Evolutionary conservation across 2,329 filamentous ascomycete genomes (phyloP), one percentile per base, ranked within the genome.

Genomic region (Aspergillus thermomutatus): DNA sequence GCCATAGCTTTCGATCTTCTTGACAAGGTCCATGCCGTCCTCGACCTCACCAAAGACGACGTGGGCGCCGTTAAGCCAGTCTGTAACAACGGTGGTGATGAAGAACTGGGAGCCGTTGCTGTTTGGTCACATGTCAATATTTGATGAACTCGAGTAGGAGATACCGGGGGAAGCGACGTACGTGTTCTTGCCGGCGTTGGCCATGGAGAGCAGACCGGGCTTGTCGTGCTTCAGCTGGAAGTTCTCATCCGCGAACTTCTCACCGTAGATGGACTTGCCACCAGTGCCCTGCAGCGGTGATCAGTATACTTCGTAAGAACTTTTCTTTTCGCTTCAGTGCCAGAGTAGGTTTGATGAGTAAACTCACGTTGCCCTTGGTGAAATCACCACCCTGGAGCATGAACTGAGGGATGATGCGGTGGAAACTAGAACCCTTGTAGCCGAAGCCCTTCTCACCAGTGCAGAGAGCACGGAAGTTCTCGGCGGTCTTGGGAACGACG

Each of bases 301-400:
- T 46, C 21, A 46, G 43, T 46, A 49, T 47, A 40, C 14, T 48
- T 17, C 31, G 14, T 17, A 34, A 19, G 34, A 25, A 48, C 66
- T 61, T 63, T 59, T 54, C 19, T 14, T 4, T 54, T 40, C 34
- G 9, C 26, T 17, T 9, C 25, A n/a, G 34, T 6, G 11, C 23
- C 21, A 50, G 34, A 3, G 14, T 11, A 27, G 28, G 26, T 5
- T 23, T n/a, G 26, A 3, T 19, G 8, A 2, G 5, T 37, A 49
- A 57, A 80, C 90, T 77, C 83, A 96, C 92, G 80, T 95, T 94
- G 74, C 87, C 87, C 74, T 89, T 89, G 79, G 91, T 95, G 83
- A 95, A 95, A 84, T 96, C 91, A 84, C 91, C 91, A 76, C 91
- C 92, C 85, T 96, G 92, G 69, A 96, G 88, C 92, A 96, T 96